phyloP scores from a whole-genome alignment of 306 rosid genomes.

The Cicer bijugum region DNA sequence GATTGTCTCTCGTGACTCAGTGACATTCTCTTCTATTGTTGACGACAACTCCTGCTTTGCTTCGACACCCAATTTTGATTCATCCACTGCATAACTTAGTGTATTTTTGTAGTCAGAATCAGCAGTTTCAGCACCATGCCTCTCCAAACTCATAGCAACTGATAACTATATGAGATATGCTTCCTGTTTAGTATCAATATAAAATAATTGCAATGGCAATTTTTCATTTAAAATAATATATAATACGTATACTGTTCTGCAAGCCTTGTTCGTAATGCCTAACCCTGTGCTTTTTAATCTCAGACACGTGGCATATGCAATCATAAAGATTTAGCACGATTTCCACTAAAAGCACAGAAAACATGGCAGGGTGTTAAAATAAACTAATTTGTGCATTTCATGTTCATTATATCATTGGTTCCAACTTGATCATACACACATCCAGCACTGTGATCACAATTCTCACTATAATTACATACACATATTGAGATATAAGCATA shows the following conservation, averaged over 20 bases:
- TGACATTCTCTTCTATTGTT: conserved; percentile 42
- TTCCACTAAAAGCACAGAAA: conserved; percentile 17
- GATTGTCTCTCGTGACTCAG: conserved; percentile 45
- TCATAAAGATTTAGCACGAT: conserved; percentile 15
- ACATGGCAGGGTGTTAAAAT: neutral
- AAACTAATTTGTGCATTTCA: neutral
- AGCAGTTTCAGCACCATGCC: conserved; percentile 53
- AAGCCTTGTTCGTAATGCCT: neutral
- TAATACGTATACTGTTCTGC: neutral
- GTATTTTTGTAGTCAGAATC: conserved; percentile 52
- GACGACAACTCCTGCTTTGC: conserved; percentile 51
- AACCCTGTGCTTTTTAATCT: conserved; percentile 27
- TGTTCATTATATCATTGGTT: neutral
- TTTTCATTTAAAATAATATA: conserved; percentile 31
- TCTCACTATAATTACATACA: conserved; percentile 2
- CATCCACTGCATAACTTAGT: conserved; percentile 53
- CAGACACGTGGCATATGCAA: conserved; percentile 13
- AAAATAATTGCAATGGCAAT: conserved; percentile 41
- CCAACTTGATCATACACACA: conserved; percentile 6
- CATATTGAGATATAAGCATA: neutral
- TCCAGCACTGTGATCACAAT: neutral
- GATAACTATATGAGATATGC: conserved; percentile 55
- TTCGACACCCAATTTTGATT: conserved; percentile 47
- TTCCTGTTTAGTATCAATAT: conserved; percentile 44
- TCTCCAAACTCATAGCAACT: conserved; percentile 62